phyloP scores from a whole-genome alignment of 768 basidiomycete species.

The Boletus patriciae region DNA sequence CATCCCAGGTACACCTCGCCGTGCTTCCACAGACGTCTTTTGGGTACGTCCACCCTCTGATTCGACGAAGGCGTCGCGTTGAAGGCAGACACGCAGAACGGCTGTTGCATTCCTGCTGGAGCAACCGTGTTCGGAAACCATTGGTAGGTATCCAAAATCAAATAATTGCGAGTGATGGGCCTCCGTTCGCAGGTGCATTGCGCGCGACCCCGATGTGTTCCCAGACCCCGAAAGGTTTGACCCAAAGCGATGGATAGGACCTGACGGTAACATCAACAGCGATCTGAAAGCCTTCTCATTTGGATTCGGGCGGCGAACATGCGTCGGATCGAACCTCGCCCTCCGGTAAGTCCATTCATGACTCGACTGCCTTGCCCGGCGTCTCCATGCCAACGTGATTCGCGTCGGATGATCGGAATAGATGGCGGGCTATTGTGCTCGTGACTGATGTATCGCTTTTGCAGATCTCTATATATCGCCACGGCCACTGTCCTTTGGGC shows the following conservation, averaged over 20 bases:
- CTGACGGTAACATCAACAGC: constrained; percentile 45
- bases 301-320: constrained; percentile 48
- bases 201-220: constrained; percentile 27
- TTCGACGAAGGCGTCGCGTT: too few species aligned
- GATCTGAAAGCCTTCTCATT: constrained; percentile 53
- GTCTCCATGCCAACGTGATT: too few species aligned
- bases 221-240: constrained; percentile 48
- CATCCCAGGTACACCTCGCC: constrained; percentile 21
- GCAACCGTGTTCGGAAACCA: constrained; percentile 35
- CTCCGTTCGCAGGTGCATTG: constrained; percentile 18
- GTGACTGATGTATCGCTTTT: not conserved
- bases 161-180: not conserved
- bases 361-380: too few species aligned
- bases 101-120: constrained; percentile 35
- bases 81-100: constrained; percentile 27
- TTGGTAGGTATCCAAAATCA: constrained; percentile 20
- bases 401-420: not conserved
- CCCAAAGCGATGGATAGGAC: constrained; percentile 53
- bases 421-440: too few species aligned
- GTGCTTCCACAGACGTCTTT: constrained; percentile 26
- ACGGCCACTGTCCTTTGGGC: constrained; percentile 64
- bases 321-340: constrained; percentile 27
- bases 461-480: constrained; percentile 61
- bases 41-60: constrained; percentile 21
- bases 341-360: constrained; percentile 17